Evolutionary conservation across 495 filamentous ascomycete genomes (phyloP), one percentile per base, ranked within the genome.

Genomic region (Cenococcum geophilum): DNA sequence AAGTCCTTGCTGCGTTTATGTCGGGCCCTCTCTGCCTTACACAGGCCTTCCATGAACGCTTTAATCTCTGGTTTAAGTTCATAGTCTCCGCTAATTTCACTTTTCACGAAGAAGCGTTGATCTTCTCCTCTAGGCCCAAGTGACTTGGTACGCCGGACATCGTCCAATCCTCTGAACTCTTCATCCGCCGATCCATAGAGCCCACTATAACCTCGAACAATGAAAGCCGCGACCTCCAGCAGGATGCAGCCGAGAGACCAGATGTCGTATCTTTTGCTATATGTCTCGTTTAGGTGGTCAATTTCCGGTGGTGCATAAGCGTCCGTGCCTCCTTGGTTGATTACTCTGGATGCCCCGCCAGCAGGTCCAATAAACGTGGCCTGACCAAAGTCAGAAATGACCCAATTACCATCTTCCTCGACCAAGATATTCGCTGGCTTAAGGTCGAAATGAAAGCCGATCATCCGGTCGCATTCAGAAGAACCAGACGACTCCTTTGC

Each of bases 231-330:
- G 21, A 62, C 58, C 37, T 66, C 63, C 1, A 66, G 48, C 1
- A 61, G n/a, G 16, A 66, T 62, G 51, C 63, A 61, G 9, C 63
- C 63, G 21, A 66, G 55, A 11, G 63, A 66, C 63, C 63, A 66
- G 0, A 66, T 54, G 50, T 66, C 63, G 48, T 66, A 62, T n/a
- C 42, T 36, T 20, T 59, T 53, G 21, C 35, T 37, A 18, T 18
- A 58, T 48, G 23, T 21, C 4, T 21, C 35, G n/a, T 62, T 52
- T 0, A 45, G 22, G 43, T 58, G 36, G 5, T 58, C 54, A 20
- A 62, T 61, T 23, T 66, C 63, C n/a, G 63, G 63, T 25, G 63
- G 63, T 11, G 63, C 63, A 40, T 66, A 66, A 20, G 50, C 55
- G 36, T 66, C 63, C 6, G 63, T 61, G 14, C 63, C 63, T 6